Percentiles rank a stretch among this genome's conserved stretches.
These are phyloP conservation scores for Penicillium hordei DNA, from an alignment of 2,329 filamentous ascomycete species.

Conservation along the genomic window DNA sequence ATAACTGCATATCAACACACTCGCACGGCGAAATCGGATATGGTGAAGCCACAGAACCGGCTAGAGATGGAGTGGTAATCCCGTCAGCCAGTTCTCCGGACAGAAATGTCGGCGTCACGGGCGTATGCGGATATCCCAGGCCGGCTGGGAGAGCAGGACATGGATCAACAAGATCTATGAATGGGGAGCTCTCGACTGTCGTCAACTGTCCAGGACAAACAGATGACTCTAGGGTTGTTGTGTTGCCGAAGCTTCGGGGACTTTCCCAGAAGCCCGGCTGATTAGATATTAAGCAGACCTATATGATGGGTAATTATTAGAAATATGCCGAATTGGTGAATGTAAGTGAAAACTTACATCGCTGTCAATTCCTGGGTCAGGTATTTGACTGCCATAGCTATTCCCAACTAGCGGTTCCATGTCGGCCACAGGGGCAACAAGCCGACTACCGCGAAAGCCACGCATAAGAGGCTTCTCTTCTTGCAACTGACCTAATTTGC, in stretches of 20 bases:
- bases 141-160: slow-evolving; percentile 19
- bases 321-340: background rate
- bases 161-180: slow-evolving; percentile 18
- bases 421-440: slow-evolving; percentile 15
- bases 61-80: slow-evolving; percentile 30
- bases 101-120: slow-evolving; percentile 34
- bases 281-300: slow-evolving; percentile 22
- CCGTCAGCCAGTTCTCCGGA: slow-evolving; percentile 31
- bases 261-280: slow-evolving; percentile 29
- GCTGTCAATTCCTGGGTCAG: slow-evolving; percentile 18
- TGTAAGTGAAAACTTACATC: slow-evolving; percentile 13
- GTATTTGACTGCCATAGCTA: slow-evolving; percentile 10
- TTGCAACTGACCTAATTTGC: slow-evolving; percentile 38
- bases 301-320: background rate
- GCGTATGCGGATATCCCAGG: slow-evolving; percentile 26
- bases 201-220: slow-evolving; percentile 19
- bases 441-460: slow-evolving; percentile 18
- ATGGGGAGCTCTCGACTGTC: slow-evolving; percentile 18
- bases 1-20: slow-evolving; percentile 32
- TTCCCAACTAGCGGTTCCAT: slow-evolving; percentile 10
- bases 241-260: slow-evolving; percentile 24
- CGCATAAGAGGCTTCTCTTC: slow-evolving; percentile 29
- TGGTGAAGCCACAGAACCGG: slow-evolving; percentile 27
- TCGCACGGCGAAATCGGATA: slow-evolving; percentile 27
- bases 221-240: slow-evolving; percentile 18